Base-by-base conservation (phyloP, 2,329 filamentous ascomycete species). In the Pseudogymnoascus sp. region DNA sequence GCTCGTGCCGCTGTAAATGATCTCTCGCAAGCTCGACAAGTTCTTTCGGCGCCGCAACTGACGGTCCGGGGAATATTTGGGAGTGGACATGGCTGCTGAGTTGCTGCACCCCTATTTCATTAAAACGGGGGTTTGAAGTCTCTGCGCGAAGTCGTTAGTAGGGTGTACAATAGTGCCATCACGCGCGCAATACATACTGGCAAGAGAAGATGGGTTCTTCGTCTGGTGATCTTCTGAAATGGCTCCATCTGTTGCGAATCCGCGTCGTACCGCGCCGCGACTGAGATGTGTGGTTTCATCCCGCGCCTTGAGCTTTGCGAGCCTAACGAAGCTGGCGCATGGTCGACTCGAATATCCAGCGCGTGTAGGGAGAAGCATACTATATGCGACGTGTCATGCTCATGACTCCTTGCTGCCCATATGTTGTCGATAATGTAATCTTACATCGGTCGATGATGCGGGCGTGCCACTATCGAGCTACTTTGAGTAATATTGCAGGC, bases 81-180 rank as follows among this genome's bases (percentile, higher is more conserved):
- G 84, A 73, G 75, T 93, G 90, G 50, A 99, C 82, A 78, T 93
- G 83, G 64, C 83, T 81, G 79, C 92, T 97, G 69, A 99, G 80
- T 72, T 97, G 93, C 77, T 99, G 95, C 40, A 99, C 91, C 62
- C 91, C 91, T 70, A 99, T 93, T 69, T 96, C 90, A 77, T 96
- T 99, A 79, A 89, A 91, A 68, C 95, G 87, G 59, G 91, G 81
- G 63, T 82, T 77, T 5, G 84, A 82, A 14, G 67, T 46, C 66
- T 64, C 69, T 71, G 60, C 25, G 28, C 5, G 14, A 63, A 40
- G 36, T 10, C 61, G 69, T 50, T 70, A 64, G 56, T 28, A 59
- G 21, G 16, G 38, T 21, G 36, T 16, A 10, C 5, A 36, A n/a
- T 28, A 34, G 34, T 34, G 59, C 16, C 53, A 4, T n/a, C 8